Conservation (phyloP, 108 stramenopile genomes). For the Discostella stelligeroides region DNA sequence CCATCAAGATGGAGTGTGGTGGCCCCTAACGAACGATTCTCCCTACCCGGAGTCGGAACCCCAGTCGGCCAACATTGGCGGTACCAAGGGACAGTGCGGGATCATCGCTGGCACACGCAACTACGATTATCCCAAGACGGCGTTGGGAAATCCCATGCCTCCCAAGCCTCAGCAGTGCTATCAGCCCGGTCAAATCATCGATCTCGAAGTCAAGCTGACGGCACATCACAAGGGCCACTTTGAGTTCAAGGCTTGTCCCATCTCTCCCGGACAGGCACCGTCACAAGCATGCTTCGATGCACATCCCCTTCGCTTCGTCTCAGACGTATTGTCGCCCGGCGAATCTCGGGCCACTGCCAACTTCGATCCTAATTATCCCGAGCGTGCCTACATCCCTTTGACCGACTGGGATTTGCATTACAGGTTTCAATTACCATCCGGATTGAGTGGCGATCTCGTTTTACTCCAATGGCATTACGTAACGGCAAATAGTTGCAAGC, state of each 20-base stretch:
- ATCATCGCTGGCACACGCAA: background rate
- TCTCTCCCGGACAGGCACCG: conserved; percentile 24
- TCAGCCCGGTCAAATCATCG: background rate
- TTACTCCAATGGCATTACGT: conserved; percentile 70
- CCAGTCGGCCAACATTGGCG: background rate
- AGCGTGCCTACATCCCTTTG: conserved; percentile 52
- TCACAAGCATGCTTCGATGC: conserved; percentile 57
- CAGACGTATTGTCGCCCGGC: conserved; percentile 28
- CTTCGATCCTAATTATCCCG: conserved; percentile 42
- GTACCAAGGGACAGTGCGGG: conserved; percentile 4
- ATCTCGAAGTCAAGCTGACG: conserved; percentile 5
- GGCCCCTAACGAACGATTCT: background rate
- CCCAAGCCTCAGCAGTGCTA: conserved; percentile 9
- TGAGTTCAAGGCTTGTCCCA: conserved; percentile 49
- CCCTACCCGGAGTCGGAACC: background rate
- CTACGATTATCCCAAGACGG: conserved; percentile 7
- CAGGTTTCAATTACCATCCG: conserved; percentile 5
- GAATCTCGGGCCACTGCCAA: conserved; percentile 26
- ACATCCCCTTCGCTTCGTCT: conserved; percentile 35
- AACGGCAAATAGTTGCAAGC: conserved; percentile 58
- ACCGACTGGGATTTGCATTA: background rate
- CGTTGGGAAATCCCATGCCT: background rate
- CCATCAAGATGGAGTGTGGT: background rate
- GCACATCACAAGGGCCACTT: conserved; percentile 65
- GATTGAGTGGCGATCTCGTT: conserved; percentile 54